Percentiles rank a stretch among this genome's conserved stretches.
Evolutionary conservation across 2,329 filamentous ascomycete species (phyloP).

Genomic region (Pseudonectria buxi): DNA sequence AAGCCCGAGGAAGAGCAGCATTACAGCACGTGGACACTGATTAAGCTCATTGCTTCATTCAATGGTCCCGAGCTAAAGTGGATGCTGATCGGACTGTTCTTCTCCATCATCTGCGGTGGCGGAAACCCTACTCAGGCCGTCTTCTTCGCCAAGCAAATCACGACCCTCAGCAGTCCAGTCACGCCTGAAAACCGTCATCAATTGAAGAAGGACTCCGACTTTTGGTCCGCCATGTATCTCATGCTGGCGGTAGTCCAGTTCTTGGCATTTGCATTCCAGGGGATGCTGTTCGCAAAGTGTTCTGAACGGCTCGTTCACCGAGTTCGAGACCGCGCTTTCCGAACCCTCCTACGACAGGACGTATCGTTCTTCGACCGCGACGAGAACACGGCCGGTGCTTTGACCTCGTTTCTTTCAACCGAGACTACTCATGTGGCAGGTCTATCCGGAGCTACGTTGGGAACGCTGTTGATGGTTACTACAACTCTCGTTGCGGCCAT

Average conservation of each 20-base stretch:
- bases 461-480: slow-evolving; percentile 72
- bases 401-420: slow-evolving; percentile 83
- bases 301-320: slow-evolving; percentile 82
- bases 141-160: slow-evolving; percentile 85
- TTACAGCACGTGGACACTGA: slow-evolving; percentile 67
- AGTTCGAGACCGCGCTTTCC: slow-evolving; percentile 75
- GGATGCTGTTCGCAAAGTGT: slow-evolving; percentile 71
- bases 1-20: slow-evolving; percentile 43
- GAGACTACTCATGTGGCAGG: slow-evolving; percentile 86
- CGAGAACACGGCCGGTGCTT: slow-evolving; percentile 79
- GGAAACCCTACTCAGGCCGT: slow-evolving; percentile 65
- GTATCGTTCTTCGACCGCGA: slow-evolving; percentile 87
- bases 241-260: slow-evolving; percentile 74
- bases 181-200: slow-evolving; percentile 43
- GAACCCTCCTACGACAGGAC: slow-evolving; percentile 84
- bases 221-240: slow-evolving; percentile 85
- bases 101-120: slow-evolving; percentile 69
- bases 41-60: slow-evolving; percentile 74
- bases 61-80: slow-evolving; percentile 65
- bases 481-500: slow-evolving; percentile 76
- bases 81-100: slow-evolving; percentile 68
- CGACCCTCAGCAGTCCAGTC: slow-evolving; percentile 52
- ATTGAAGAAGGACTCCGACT: slow-evolving; percentile 66
- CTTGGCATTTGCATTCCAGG: slow-evolving; percentile 60
- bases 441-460: slow-evolving; percentile 79